Evolutionary conservation across 768 basidiomycete species (phyloP), one percentile per base, ranked within the genome.

Genomic region (Boletus insuetus): DNA sequence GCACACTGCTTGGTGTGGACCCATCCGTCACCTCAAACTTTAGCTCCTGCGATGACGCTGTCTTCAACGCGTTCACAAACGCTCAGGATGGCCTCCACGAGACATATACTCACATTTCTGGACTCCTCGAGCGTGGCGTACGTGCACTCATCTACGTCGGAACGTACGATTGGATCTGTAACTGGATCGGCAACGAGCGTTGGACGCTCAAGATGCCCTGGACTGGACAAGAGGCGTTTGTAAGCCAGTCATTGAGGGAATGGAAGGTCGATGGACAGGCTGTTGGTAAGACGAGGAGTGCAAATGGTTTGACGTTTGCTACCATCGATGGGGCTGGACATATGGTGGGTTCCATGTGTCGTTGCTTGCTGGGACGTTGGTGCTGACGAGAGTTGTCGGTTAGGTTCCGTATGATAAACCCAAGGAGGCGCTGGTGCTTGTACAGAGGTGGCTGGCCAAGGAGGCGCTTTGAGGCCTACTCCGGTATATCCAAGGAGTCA

Each of bases 91-190:
- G 79, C 22, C 54, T 67, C 43, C 70, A 65, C 47, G 46, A 54
- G 42, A 71, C 69, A 0, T 64, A 65, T 52, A 60, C 60, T 26
- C 77, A 81, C 52, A 64, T 80, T 58, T 66, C 76, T 19, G 69
- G 54, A 12, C 80, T 93, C 38, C 79, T 93, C 10, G 89, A 93
- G 55, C 80, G 89, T n/a, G 86, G 86, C 1, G 71, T 94, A 19
- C 81, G 84, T 6, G 74, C 90, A 35, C 77, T 93, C 40, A 84
- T 87, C 45, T 90, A 90, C 58, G 85, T 84, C 1, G 87, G 87
- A 19, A 86, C 82, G 42, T 86, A 85, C 58, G 86, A 89, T 63
- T 89, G 86, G 86, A 86, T 86, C 57, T 91, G 88, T 65, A 89
- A 90, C 65, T 88, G 83, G 82, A 72, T 89, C 29, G 84, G 86